phyloP scores from a whole-genome alignment of 1,284 basidiomycete genomes.

The Rhodotorula sp. region DNA sequence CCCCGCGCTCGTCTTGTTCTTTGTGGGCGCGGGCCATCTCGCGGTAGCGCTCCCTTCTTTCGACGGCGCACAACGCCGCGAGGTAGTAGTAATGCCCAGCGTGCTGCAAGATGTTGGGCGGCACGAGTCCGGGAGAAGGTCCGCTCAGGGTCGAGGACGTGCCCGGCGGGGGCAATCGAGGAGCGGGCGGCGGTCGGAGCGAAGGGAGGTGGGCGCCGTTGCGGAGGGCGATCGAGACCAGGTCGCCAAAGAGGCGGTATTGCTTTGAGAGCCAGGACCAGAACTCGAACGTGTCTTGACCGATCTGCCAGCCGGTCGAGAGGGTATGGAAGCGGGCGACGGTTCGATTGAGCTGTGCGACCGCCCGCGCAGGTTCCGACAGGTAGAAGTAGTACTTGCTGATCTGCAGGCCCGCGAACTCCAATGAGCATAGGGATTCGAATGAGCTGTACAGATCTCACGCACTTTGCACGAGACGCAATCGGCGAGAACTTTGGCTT shows the following conservation, averaged over 20 bases:
- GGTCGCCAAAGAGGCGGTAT: conserved; percentile 83
- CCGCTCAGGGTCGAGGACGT: conserved; percentile 43
- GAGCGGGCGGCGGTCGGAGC: conserved; percentile 53
- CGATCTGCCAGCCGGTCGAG: conserved; percentile 90
- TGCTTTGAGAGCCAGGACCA: conserved; percentile 96
- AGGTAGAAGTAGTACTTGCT: conserved; percentile 86
- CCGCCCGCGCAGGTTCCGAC: conserved; percentile 70
- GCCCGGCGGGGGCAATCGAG: conserved; percentile 1
- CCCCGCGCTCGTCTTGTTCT: background rate
- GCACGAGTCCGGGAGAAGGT: conserved; percentile 46
- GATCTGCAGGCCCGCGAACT: conserved; percentile 57
- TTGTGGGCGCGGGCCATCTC: conserved; percentile 48
- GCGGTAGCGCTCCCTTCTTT: conserved; percentile 66
- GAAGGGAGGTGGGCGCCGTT: conserved; percentile 59
- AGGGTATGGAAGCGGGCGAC: conserved; percentile 82
- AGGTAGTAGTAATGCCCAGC: conserved; percentile 88
- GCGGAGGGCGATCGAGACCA: conserved; percentile 75
- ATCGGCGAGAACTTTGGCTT: conserved; percentile 94
- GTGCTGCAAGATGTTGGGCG: conserved; percentile 67
- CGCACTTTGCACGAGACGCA: conserved; percentile 80
- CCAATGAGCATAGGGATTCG: background rate
- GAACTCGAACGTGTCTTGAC: conserved; percentile 93
- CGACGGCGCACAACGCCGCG: conserved; percentile 77
- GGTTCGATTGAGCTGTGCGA: conserved; percentile 79
- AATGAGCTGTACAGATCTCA: background rate